phyloP scores from a whole-genome alignment of 2,329 filamentous ascomycete genomes.

The Fusarium algeriense region DNA sequence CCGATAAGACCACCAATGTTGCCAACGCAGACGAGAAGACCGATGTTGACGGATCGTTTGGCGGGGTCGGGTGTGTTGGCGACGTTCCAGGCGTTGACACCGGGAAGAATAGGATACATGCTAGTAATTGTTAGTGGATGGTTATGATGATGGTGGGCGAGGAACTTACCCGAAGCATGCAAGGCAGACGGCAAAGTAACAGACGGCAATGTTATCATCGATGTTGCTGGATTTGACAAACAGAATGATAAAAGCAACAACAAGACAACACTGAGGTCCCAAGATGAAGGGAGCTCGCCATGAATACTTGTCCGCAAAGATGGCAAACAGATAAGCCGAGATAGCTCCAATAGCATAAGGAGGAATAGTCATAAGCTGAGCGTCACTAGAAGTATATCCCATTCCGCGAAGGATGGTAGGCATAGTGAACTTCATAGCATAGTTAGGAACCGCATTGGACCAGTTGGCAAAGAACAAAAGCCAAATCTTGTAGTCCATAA shows the following conservation, averaged over 20 bases:
- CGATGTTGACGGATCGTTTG: constrained; percentile 58
- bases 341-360: constrained; percentile 24
- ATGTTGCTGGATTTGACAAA: constrained; percentile 17
- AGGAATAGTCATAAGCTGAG: constrained; percentile 45
- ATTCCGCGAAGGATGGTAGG: constrained; percentile 57
- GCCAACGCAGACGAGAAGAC: constrained; percentile 55
- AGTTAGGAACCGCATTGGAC: constrained; percentile 55
- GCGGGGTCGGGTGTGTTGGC: constrained; percentile 54
- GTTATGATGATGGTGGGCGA: rapidly evolving
- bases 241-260: constrained; percentile 12
- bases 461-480: constrained; percentile 58
- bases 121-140: neutral
- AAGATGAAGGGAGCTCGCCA: constrained; percentile 22
- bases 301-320: constrained; percentile 20
- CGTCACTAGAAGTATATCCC: constrained; percentile 53
- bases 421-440: constrained; percentile 53
- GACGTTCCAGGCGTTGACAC: constrained; percentile 57
- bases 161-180: constrained; percentile 21
- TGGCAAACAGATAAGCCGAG: constrained; percentile 19
- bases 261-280: constrained; percentile 21
- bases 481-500: constrained; percentile 62
- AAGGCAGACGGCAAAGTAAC: constrained; percentile 21
- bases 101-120: constrained; percentile 56
- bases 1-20: constrained; percentile 21
- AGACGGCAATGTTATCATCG: constrained; percentile 12